A percentile compares a stretch with the other conserved stretches of the same genome.
Evolutionary conservation across 1,284 basidiomycete genomes (phyloP).

Genomic region (Phenoliferia sp.): DNA sequence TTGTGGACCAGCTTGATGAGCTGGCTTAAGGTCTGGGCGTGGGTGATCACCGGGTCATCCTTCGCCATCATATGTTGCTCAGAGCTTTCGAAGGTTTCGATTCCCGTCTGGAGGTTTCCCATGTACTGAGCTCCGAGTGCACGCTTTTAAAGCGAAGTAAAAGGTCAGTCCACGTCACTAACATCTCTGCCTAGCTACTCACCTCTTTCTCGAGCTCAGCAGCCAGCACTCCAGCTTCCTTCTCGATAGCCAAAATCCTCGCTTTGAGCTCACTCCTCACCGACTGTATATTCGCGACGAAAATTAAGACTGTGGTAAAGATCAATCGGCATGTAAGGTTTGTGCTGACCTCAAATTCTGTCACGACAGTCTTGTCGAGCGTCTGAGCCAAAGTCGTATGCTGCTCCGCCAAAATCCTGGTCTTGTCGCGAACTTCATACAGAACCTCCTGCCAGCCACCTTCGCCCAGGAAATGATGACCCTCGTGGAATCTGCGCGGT

Average conservation of each 20-base stretch:
- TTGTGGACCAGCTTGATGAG: constrained; percentile 34
- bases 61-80: constrained; percentile 31
- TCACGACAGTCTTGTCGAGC: constrained; percentile 28
- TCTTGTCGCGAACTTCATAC: constrained; percentile 32
- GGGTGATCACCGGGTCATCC: constrained; percentile 35
- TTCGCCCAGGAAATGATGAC: constrained; percentile 33
- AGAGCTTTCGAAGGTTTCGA: constrained; percentile 31
- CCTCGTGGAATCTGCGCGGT: constrained; percentile 25
- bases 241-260: constrained; percentile 31
- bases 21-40: constrained; percentile 31
- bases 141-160: constrained; percentile 5
- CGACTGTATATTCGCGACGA: not conserved
- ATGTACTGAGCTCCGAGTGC: not conserved
- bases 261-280: constrained; percentile 29
- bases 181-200: not conserved
- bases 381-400: constrained; percentile 24
- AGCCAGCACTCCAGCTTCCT: constrained; percentile 29
- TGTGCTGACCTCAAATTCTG: constrained; percentile 24
- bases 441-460: constrained; percentile 32
- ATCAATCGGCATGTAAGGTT: not conserved
- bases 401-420: constrained; percentile 25
- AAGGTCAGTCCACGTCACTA: not conserved
- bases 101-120: constrained; percentile 24
- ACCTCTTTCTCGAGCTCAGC: constrained; percentile 32
- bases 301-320: not conserved